Evolutionary conservation across 257 asterid genomes (phyloP).

Genomic region (Vinca minor): DNA sequence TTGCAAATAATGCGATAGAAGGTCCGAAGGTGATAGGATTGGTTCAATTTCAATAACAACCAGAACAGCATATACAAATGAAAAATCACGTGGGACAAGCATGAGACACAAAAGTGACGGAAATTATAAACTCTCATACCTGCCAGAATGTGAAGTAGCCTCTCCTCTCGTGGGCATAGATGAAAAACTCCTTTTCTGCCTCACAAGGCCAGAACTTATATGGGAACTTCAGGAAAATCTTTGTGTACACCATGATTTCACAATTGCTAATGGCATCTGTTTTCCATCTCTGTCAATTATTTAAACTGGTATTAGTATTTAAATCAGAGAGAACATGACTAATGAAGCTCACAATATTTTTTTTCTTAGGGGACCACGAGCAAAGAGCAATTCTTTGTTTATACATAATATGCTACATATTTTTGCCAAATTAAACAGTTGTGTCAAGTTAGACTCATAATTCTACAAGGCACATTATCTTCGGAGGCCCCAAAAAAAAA

Average conservation of each 20-base stretch:
- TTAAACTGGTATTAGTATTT: slow-evolving; percentile 15
- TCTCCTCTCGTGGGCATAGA: slow-evolving; percentile 77
- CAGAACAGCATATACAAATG: neutral
- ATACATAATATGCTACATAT: neutral
- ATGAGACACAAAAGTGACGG: neutral
- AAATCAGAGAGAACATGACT: slow-evolving; percentile 13
- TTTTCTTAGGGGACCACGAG: slow-evolving; percentile 8
- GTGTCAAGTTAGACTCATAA: neutral
- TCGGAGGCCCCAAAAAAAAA: neutral
- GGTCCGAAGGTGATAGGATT: too few species aligned
- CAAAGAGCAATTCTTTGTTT: neutral
- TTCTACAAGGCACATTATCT: slow-evolving; percentile 1
- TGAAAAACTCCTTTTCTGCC: slow-evolving; percentile 83
- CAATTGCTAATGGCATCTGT: slow-evolving; percentile 63
- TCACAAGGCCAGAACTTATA: slow-evolving; percentile 79
- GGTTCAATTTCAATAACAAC: neutral
- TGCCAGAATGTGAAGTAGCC: slow-evolving; percentile 99
- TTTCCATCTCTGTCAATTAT: slow-evolving; percentile 74
- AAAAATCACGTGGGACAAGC: neutral
- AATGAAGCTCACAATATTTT: slow-evolving; percentile 6
- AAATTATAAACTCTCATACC: slow-evolving; percentile 44
- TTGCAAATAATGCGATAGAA: neutral
- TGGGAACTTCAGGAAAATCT: slow-evolving; percentile 81
- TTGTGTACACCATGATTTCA: slow-evolving; percentile 81
- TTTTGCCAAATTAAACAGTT: too few species aligned